Evolutionary conservation across 129 eudicot genomes (phyloP), one percentile per base, ranked within the genome.

Genomic region (Tanacetum coccineum): DNA sequence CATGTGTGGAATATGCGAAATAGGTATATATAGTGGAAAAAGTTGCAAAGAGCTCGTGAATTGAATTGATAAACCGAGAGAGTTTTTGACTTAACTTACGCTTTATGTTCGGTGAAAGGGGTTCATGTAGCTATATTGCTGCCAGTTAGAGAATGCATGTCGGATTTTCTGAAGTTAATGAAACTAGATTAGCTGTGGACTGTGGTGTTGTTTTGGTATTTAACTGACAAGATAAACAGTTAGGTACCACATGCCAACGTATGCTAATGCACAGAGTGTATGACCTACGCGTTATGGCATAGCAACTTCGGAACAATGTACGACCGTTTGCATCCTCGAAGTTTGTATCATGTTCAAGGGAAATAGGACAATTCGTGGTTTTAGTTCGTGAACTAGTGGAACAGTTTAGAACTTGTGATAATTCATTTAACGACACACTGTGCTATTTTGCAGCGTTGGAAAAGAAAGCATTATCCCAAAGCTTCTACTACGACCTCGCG

Each of bases 391-490:
- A 64, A 62, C 6, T 62, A n/a, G 52, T 42, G 40, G 62, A 51
- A 39, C 20, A 51, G 56, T 63, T 50, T 72, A 22, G 39, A 30
- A 48, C n/a, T n/a, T 26, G 21, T 22, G 25, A 68, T 59, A 22
- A 45, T 49, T 59, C 14, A 64, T 36, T 55, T 64, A n/a, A 25
- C 56, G 55, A 45, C 32, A 53, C 2, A n/a, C 46, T 13, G 39
- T 74, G 57, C 36, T 59, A 6, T 58, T 66, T 71, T 81, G 66
- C 96, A 91, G 97, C 67, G 72, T 54, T 85, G 77, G 82, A 82
- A 66, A 85, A 83, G 59, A 95, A 85, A 78, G 84, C 82, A 57
- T 88, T 73, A 88, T 88, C 25, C 80, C 89, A 11, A 82, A 83
- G 70, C 80, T 85, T 59, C 77, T 88, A 46, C 73, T 78, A 72